These are phyloP conservation scores for Podospora conica DNA, from an alignment of 495 filamentous ascomycete species.

Conservation along the genomic window DNA sequence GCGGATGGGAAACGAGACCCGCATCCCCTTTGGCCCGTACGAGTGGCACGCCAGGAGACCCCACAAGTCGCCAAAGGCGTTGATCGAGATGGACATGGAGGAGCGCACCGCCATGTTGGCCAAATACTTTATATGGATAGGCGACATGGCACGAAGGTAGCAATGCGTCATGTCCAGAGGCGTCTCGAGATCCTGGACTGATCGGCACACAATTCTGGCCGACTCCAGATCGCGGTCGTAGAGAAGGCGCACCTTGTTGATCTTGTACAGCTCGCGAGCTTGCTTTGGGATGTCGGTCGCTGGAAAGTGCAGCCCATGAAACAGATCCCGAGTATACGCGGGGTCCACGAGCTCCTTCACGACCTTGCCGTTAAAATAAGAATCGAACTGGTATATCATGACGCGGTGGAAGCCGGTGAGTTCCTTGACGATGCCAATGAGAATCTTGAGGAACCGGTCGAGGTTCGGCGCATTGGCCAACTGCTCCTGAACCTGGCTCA, in stretches of 20 bases:
- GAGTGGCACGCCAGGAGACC: conserved; percentile 84
- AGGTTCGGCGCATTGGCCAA: conserved; percentile 62
- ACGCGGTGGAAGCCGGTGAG: conserved; percentile 89
- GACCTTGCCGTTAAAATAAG: conserved; percentile 73
- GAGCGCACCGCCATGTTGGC: conserved; percentile 85
- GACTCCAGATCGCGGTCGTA: conserved; percentile 73
- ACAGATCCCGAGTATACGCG: conserved; percentile 73
- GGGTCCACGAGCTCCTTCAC: conserved; percentile 85
- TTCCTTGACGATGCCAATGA: conserved; percentile 78
- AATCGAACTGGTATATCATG: conserved; percentile 91
- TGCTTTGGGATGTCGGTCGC: conserved; percentile 88
- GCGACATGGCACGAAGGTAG: conserved; percentile 85
- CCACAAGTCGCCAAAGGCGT: conserved; percentile 79
- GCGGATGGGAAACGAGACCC: conserved; percentile 83
- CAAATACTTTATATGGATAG: conserved; percentile 84
- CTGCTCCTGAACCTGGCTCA: conserved; percentile 80
- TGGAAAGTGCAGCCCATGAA: conserved; percentile 85
- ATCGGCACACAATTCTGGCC: conserved; percentile 77
- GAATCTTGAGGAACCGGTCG: conserved; percentile 61
- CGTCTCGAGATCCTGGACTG: conserved; percentile 63
- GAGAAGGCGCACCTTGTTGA: conserved; percentile 72
- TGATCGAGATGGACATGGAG: conserved; percentile 93
- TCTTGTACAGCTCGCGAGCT: conserved; percentile 72
- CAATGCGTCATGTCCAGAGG: conserved; percentile 82
- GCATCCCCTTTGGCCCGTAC: conserved; percentile 72